Base-by-base conservation (phyloP, 139 green algal genomes). In the Picochlorum sp. region DNA sequence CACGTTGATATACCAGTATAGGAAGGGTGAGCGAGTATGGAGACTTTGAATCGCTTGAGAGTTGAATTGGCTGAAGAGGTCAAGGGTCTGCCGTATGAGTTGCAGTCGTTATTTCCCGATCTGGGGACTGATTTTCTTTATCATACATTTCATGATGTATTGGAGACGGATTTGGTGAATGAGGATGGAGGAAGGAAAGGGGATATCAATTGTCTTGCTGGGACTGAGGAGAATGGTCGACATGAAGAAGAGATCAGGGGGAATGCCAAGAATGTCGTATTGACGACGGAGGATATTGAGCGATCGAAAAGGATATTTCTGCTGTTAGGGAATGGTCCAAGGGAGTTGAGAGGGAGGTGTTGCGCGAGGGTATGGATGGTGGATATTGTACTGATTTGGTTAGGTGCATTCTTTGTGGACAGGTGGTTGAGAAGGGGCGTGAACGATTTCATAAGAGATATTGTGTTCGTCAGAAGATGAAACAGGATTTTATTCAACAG, bases 21-120 rank as follows among this genome's bases (percentile, higher is more conserved):
- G 8, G 16, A 54, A 26, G 47, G 47, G 47, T 26, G n/a, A 54
- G 6, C 47, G n/a, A 20, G 16, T 34, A 59, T 59, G 51, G 51
- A 59, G 51, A 38, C 51, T 30, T 9, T 59, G 23, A 59, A 59
- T 59, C n/a, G n/a, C 7, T 6, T 59, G 20, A 20, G 51, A 34
- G 23, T 59, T n/a, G 70, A 68, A 58, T 59, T 77, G 23, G 67
- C 61, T 28, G 49, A 72, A 28, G 64, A 68, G 30, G 41, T 77
- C 24, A 26, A 50, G n/a, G 18, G 16, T 3, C 45, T 77, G 21
- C 70, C 70, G 14, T 57, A 61, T 32, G 24, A 30, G 3, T 65
- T 77, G 7, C 63, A n/a, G 18, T 73, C 64, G 9, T 50, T 61
- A 5, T 77, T 59, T 16, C 70, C 70, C 45, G 70, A 77, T 41